Evolutionary conservation across 164 flowering plant genomes (phyloP).

Genomic region (Vitis rupestris): DNA sequence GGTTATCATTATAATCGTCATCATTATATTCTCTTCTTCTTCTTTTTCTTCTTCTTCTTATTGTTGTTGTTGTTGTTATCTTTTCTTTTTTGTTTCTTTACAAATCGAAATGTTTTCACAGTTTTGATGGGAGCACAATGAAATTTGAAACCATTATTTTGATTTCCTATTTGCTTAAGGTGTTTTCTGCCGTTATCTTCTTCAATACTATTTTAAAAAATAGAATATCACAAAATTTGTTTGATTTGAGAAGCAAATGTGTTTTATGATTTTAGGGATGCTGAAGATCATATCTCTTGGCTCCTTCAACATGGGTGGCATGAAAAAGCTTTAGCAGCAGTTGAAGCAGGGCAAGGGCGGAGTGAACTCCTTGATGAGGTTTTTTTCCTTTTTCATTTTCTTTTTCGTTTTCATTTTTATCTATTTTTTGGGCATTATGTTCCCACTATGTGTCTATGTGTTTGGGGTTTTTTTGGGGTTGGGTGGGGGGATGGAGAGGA

Average conservation of each 20-base stretch:
- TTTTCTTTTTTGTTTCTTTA: too few species aligned
- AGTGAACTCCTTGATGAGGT: conserved; percentile 97
- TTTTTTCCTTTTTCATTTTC: not conserved
- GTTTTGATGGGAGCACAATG: not conserved
- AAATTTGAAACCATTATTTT: not conserved
- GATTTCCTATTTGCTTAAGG: not conserved
- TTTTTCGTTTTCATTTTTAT: not conserved
- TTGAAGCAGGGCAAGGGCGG: conserved; percentile 90
- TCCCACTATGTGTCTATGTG: too few species aligned
- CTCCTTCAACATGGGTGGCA: conserved; percentile 98
- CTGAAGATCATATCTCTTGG: conserved; percentile 98
- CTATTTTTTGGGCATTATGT: not conserved
- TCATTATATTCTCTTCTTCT: too few species aligned
- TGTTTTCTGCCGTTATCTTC: too few species aligned
- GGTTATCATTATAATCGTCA: too few species aligned
- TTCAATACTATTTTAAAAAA: too few species aligned
- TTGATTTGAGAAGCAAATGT: not conserved
- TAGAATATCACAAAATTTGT: not conserved
- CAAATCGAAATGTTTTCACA: not conserved
- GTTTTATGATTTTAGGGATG: conserved; percentile 60
- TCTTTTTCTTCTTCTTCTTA: too few species aligned
- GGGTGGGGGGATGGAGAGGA: too few species aligned
- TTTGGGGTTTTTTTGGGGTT: too few species aligned
- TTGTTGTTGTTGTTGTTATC: too few species aligned
- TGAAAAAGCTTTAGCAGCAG: conserved; percentile 96